Conservation (phyloP, 768 basidiomycete species). For the Suillus occidentalis region DNA sequence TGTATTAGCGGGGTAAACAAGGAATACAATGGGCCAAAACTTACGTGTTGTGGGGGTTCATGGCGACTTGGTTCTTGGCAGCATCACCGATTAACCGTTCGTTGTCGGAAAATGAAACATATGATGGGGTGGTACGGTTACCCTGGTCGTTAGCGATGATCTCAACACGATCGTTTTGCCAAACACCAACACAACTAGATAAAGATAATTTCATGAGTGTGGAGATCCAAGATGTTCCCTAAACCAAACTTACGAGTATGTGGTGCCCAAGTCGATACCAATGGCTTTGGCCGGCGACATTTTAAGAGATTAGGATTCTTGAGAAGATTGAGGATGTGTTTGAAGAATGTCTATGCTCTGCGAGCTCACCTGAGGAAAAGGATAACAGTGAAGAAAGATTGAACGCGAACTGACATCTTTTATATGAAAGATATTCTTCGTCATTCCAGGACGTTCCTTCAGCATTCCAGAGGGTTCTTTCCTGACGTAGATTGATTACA, state of each 20-base stretch:
- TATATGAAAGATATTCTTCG: constrained; percentile 30
- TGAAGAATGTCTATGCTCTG: not conserved
- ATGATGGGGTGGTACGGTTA: constrained; percentile 94
- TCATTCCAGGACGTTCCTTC: constrained; percentile 36
- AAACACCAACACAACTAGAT: constrained; percentile 94
- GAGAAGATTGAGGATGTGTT: not conserved
- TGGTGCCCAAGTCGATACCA: constrained; percentile 91
- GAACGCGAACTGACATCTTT: constrained; percentile 17
- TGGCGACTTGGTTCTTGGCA: constrained; percentile 97
- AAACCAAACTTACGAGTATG: constrained; percentile 71
- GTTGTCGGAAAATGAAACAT: constrained; percentile 91
- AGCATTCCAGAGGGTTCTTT: constrained; percentile 33
- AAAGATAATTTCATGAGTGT: constrained; percentile 17
- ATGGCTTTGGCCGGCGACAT: constrained; percentile 62
- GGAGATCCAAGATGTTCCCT: not conserved
- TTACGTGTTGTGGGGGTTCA: constrained; percentile 94
- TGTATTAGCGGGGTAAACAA: constrained; percentile 11
- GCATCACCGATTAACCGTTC: constrained; percentile 99
- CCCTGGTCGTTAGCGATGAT: constrained; percentile 97
- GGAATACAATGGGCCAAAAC: constrained; percentile 14
- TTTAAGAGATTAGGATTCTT: not conserved
- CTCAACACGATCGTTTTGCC: constrained; percentile 99
- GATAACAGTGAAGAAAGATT: constrained; percentile 15
- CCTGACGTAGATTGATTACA: constrained; percentile 33
- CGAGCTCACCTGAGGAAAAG: constrained; percentile 21